Evolutionary conservation across 805 yeast species (phyloP).

Genomic region (Ogataea nitratoaversa): DNA sequence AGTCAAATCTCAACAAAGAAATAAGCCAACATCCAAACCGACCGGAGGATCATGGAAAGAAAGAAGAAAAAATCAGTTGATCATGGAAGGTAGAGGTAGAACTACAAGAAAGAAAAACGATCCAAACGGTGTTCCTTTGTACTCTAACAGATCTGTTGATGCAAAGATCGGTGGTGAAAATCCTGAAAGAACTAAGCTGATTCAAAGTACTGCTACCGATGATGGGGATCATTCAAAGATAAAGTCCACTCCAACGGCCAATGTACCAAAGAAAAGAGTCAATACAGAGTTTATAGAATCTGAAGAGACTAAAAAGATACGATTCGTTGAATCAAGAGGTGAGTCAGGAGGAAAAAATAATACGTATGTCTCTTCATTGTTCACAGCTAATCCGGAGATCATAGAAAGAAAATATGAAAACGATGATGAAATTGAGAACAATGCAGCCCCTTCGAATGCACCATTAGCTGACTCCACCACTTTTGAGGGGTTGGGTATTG

Average conservation of each 20-base stretch:
- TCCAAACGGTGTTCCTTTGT: constrained; percentile 12
- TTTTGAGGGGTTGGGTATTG: constrained; percentile 69
- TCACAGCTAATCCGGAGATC: constrained; percentile 63
- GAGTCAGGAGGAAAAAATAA: constrained; percentile 51
- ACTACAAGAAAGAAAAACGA: constrained; percentile 14
- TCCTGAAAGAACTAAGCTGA: constrained; percentile 1
- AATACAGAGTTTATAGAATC: constrained; percentile 19
- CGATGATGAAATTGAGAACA: constrained; percentile 28
- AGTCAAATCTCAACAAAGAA: constrained; percentile 8
- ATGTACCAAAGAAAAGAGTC: constrained; percentile 5
- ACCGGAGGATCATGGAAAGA: constrained; percentile 83
- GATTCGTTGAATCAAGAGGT: constrained; percentile 45
- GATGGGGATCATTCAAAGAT: not conserved
- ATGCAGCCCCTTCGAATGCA: constrained; percentile 72
- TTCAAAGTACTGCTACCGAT: constrained; percentile 7
- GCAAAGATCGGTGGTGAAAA: not conserved
- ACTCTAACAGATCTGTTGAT: not conserved
- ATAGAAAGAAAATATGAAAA: constrained; percentile 32
- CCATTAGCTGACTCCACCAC: constrained; percentile 68
- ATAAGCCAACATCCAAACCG: constrained; percentile 33
- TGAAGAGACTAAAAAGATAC: constrained; percentile 23
- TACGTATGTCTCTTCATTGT: constrained; percentile 81
- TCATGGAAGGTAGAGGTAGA: constrained; percentile 41
- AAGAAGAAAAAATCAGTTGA: constrained; percentile 57
- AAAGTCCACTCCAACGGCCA: not conserved